A percentile compares a stretch with the other conserved stretches of the same genome.
Evolutionary conservation across 805 yeast genomes (phyloP).

Genomic region (Wickerhamomyces queroliae): DNA sequence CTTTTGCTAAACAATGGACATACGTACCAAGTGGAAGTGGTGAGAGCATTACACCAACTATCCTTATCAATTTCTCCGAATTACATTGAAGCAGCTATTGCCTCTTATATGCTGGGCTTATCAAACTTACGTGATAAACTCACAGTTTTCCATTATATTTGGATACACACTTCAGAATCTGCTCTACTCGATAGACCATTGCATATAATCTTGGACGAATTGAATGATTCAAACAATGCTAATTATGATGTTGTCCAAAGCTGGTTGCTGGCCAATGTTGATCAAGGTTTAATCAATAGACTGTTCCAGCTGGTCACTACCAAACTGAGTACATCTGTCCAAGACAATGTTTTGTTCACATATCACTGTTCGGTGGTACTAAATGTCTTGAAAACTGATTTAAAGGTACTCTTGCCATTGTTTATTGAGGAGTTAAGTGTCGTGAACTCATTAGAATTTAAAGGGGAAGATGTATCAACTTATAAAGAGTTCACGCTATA

Average conservation of each 20-base stretch:
- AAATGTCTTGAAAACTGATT: constrained; percentile 44
- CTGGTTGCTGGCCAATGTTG: constrained; percentile 41
- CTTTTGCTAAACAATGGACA: constrained; percentile 23
- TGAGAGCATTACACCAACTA: constrained; percentile 56
- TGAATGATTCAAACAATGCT: constrained; percentile 37
- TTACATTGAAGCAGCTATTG: constrained; percentile 68
- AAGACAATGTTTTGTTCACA: constrained; percentile 58
- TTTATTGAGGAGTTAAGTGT: constrained; percentile 56
- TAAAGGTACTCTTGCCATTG: constrained; percentile 35
- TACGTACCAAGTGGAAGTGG: constrained; percentile 65
- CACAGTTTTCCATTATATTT: constrained; percentile 55
- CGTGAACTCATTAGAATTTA: constrained; percentile 40
- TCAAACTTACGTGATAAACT: constrained; percentile 35
- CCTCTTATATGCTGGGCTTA: constrained; percentile 44
- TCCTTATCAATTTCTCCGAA: constrained; percentile 45
- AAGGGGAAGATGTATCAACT: constrained; percentile 44
- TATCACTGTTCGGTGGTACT: constrained; percentile 54
- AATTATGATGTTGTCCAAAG: constrained; percentile 36
- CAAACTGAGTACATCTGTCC: constrained; percentile 43
- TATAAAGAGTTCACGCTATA: constrained; percentile 51
- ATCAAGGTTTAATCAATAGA: constrained; percentile 52
- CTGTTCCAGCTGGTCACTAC: constrained; percentile 54
- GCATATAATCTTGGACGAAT: constrained; percentile 60
- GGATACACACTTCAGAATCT: constrained; percentile 66
- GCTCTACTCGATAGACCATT: constrained; percentile 53